phyloP scores from a whole-genome alignment of 2,329 filamentous ascomycete genomes.

The Xylaria sp. region DNA sequence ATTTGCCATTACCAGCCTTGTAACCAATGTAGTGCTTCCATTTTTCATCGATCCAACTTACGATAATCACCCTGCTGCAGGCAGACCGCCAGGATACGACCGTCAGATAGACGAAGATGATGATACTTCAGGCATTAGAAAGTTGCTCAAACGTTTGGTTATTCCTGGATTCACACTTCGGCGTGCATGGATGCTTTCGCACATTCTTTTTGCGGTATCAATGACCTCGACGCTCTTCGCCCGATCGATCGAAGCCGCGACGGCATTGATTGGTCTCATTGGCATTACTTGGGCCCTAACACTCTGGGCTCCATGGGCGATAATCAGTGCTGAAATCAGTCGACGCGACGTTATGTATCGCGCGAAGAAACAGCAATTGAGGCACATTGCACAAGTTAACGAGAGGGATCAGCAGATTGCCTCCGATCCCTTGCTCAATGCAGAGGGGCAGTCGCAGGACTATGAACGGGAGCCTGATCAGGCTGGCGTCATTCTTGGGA shows the following conservation, averaged over 20 bases:
- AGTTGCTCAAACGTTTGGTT: constrained; percentile 69
- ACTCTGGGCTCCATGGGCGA: constrained; percentile 93
- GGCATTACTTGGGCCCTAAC: constrained; percentile 94
- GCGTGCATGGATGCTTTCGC: constrained; percentile 85
- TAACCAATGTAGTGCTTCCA: constrained; percentile 83
- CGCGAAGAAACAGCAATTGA: constrained; percentile 51
- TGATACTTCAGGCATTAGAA: constrained; percentile 51
- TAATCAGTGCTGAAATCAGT: constrained; percentile 92
- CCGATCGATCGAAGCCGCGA: constrained; percentile 74
- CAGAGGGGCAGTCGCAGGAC: constrained; percentile 54
- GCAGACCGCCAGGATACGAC: constrained; percentile 45
- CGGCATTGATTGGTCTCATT: constrained; percentile 79
- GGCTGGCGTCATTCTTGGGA: constrained; percentile 89
- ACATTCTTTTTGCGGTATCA: constrained; percentile 82
- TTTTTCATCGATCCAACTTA: constrained; percentile 88
- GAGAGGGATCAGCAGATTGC: constrained; percentile 31
- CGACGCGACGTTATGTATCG: constrained; percentile 74
- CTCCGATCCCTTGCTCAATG: constrained; percentile 46
- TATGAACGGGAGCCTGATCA: constrained; percentile 74
- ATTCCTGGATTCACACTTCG: constrained; percentile 88
- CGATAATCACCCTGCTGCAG: constrained; percentile 56
- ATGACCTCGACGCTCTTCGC: constrained; percentile 89
- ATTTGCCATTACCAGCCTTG: constrained; percentile 85
- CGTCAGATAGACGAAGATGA: constrained; percentile 46
- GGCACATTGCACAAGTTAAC: constrained; percentile 39